These are phyloP conservation scores for Wickerhamomyces hampshirensis DNA, from an alignment of 805 yeast species.

Conservation along the genomic window DNA sequence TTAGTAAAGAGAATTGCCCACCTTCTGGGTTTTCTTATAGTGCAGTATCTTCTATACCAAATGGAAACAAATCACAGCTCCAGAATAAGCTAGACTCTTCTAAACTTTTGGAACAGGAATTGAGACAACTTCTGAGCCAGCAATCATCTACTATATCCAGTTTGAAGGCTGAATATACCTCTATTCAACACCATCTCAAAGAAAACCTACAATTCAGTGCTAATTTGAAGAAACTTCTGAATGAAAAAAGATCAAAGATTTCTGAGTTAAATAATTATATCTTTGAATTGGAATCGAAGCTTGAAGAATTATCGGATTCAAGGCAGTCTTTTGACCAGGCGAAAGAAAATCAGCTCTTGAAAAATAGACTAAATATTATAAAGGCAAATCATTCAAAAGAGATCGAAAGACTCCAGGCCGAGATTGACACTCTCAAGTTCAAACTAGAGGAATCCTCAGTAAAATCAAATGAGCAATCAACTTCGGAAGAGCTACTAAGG, in stretches of 20 bases:
- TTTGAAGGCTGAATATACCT: slow-evolving; percentile 13
- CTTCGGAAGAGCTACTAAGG: slow-evolving; percentile 9
- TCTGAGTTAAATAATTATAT: slow-evolving; percentile 9
- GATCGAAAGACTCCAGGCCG: slow-evolving; percentile 12
- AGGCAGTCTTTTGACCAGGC: slow-evolving; percentile 4
- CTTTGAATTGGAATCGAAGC: slow-evolving; percentile 14
- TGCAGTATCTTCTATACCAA: not conserved
- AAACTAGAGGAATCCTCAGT: slow-evolving; percentile 2
- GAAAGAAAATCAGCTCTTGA: slow-evolving; percentile 19
- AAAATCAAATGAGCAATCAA: slow-evolving; percentile 6
- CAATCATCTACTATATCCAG: slow-evolving; percentile 11
- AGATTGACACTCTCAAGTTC: slow-evolving; percentile 12
- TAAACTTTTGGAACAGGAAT: slow-evolving; percentile 13
- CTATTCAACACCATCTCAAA: slow-evolving; percentile 10
- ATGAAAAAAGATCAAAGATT: slow-evolving; percentile 16
- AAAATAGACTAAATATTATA: slow-evolving; percentile 17
- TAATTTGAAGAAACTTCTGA: slow-evolving; percentile 14
- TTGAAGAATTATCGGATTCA: slow-evolving; percentile 9
- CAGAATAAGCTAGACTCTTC: slow-evolving; percentile 12
- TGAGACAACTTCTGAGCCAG: slow-evolving; percentile 10
- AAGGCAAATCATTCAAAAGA: slow-evolving; percentile 22
- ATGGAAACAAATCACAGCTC: slow-evolving; percentile 1
- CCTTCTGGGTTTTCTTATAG: not conserved
- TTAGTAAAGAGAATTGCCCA: slow-evolving; percentile 3
- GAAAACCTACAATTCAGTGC: slow-evolving; percentile 10